Evolutionary conservation across 805 yeast genomes (phyloP).

Genomic region (Yamadazyma nakazawae): DNA sequence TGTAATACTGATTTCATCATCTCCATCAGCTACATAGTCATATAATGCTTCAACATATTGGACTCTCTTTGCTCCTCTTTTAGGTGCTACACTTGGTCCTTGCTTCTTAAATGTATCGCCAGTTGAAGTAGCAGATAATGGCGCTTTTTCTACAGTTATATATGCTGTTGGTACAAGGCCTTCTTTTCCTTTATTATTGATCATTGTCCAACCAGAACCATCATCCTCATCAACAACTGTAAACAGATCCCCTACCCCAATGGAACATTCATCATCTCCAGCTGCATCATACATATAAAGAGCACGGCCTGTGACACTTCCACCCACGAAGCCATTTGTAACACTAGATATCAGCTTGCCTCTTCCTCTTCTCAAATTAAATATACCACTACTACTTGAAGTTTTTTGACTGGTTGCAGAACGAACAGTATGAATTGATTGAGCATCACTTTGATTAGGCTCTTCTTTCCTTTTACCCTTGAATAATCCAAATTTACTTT

Average conservation of each 20-base stretch:
- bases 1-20: constrained; percentile 68
- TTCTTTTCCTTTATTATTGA: constrained; percentile 42
- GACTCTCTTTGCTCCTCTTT: constrained; percentile 64
- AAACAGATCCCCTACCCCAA: constrained; percentile 59
- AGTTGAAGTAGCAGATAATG: background rate
- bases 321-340: constrained; percentile 9
- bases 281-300: constrained; percentile 62
- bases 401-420: constrained; percentile 28
- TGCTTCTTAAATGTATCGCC: constrained; percentile 33
- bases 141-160: constrained; percentile 42
- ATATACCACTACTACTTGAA: constrained; percentile 22
- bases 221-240: constrained; percentile 65
- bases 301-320: constrained; percentile 43
- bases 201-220: constrained; percentile 90
- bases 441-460: constrained; percentile 20
- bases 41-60: constrained; percentile 66
- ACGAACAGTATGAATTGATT: constrained; percentile 33
- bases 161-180: constrained; percentile 90
- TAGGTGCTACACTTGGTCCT: constrained; percentile 82
- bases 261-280: constrained; percentile 72
- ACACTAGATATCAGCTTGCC: constrained; percentile 24
- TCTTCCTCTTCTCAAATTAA: constrained; percentile 36
- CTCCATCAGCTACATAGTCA: constrained; percentile 74
- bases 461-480: constrained; percentile 17
- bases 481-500: constrained; percentile 57